A percentile compares a stretch with the other conserved stretches of the same genome.
phyloP scores from a whole-genome alignment of 495 filamentous ascomycete species.

The Aspergillus homomorphus region DNA sequence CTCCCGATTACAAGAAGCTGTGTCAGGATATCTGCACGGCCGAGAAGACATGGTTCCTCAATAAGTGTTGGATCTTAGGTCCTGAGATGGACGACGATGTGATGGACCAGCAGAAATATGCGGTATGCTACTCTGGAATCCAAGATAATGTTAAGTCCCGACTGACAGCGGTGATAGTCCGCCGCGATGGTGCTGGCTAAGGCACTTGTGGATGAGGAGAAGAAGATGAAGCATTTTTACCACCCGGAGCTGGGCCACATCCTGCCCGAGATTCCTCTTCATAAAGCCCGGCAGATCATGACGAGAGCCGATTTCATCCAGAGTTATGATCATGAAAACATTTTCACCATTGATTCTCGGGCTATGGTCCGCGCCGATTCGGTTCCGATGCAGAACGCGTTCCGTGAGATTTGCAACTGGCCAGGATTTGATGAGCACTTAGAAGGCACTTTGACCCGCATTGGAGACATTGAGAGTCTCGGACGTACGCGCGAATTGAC shows the following conservation, averaged over 20 bases:
- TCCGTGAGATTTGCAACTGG: slow-evolving; percentile 70
- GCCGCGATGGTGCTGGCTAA: slow-evolving; percentile 93
- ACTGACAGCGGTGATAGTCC: slow-evolving; percentile 47
- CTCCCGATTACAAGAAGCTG: slow-evolving; percentile 67
- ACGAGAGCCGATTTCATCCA: slow-evolving; percentile 93
- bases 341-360: slow-evolving; percentile 88
- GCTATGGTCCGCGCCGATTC: slow-evolving; percentile 90
- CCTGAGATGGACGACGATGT: slow-evolving; percentile 96
- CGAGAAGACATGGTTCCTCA: slow-evolving; percentile 93
- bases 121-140: slow-evolving; percentile 49
- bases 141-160: background rate
- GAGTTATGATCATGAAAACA: slow-evolving; percentile 85
- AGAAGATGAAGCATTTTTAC: slow-evolving; percentile 62
- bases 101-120: slow-evolving; percentile 97
- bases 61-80: slow-evolving; percentile 92
- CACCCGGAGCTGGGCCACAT: slow-evolving; percentile 66
- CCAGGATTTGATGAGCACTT: slow-evolving; percentile 78
- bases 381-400: slow-evolving; percentile 94
- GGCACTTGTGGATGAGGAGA: slow-evolving; percentile 77
- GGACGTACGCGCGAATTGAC: slow-evolving; percentile 89
- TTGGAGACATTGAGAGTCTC: slow-evolving; percentile 86
- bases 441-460: slow-evolving; percentile 77
- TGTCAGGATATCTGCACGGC: slow-evolving; percentile 74
- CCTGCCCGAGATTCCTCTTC: slow-evolving; percentile 77
- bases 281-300: slow-evolving; percentile 88